Evolutionary conservation across 2,329 filamentous ascomycete genomes (phyloP), one percentile per base, ranked within the genome.

Genomic region (Exophiala xenobiotica): DNA sequence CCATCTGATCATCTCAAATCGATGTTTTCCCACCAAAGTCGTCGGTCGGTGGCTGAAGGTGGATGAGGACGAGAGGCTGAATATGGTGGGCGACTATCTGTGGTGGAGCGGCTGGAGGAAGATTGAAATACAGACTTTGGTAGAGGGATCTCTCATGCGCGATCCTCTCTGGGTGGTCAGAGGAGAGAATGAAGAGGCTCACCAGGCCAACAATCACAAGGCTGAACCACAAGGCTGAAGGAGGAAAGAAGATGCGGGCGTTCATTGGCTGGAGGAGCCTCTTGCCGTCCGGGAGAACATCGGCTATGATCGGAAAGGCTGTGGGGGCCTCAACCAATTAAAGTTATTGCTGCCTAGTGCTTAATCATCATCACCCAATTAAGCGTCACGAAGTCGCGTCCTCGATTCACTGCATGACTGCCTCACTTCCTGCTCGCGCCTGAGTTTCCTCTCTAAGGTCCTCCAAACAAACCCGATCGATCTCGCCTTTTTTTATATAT

Each of bases 21-120:
- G 77, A 2, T 79, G 75, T 59, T 80, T 80, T 56, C 75, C 76
- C 1, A 77, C 74, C 1, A 80, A 81, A 57, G 77, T 72, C 1
- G 70, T 79, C 4, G 66, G 64, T 19, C 64, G 71, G 14, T 80
- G 77, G 78, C 62, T 78, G 60, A 61, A 65, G 46, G 63, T 76
- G 22, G 58, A 63, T 44, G 75, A 78, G 54, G 67, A 68, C 41
- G 70, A 76, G 57, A 67, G 74, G 42, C 59, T 79, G 56, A 57
- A 67, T 50, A 76, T 78, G 70, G 74, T 80, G 11, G 76, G 74
- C 6, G 75, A 79, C 51, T 80, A 76, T 58, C 63, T 80, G 52
- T 70, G 73, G 61, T 76, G 75, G 59, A 70, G 74, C 5, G 77
- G 75, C 0, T 81, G 76, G 76, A 68, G 67, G 26, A 61, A 72